Conservation (phyloP, 148 eudicot genomes). For the Limonium bicolor region DNA sequence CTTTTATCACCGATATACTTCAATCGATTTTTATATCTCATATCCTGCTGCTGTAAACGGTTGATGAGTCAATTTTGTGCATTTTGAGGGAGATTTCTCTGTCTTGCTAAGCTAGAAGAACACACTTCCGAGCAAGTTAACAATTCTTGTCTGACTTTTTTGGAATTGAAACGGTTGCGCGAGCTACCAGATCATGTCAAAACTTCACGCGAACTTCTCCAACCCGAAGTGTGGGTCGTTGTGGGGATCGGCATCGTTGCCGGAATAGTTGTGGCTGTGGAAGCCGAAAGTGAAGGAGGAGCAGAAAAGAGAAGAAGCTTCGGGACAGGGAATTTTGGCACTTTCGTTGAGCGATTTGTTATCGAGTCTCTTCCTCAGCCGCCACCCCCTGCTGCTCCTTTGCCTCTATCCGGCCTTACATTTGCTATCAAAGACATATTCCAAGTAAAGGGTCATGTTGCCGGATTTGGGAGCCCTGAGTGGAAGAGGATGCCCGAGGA, state of each 20-base stretch:
- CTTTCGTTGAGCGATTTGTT: slow-evolving; percentile 55
- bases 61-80: too few species aligned
- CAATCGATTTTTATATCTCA: too few species aligned
- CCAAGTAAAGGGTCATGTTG: slow-evolving; percentile 54
- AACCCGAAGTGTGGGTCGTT: slow-evolving; percentile 56
- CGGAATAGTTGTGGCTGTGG: slow-evolving; percentile 43
- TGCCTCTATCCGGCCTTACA: slow-evolving; percentile 30
- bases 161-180: too few species aligned
- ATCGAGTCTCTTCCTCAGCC: slow-evolving; percentile 64
- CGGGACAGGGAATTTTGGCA: slow-evolving; percentile 42
- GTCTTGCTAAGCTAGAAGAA: too few species aligned
- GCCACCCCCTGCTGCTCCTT: slow-evolving; percentile 76
- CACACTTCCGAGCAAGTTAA: too few species aligned
- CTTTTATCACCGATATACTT: too few species aligned
- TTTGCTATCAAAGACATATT: slow-evolving; percentile 63
- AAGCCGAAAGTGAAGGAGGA: slow-evolving; percentile 28
- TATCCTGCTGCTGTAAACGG: too few species aligned
- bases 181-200: slow-evolving; percentile 14
- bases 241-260: slow-evolving; percentile 61
- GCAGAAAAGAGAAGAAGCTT: slow-evolving; percentile 9
- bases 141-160: too few species aligned
- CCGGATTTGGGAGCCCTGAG: slow-evolving; percentile 63
- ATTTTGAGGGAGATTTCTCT: too few species aligned
- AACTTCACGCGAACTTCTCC: slow-evolving; percentile 13
- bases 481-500: slow-evolving; percentile 78